Percentiles rank a stretch among this genome's conserved stretches.
These are phyloP conservation scores for Termitomyces bulborhizus DNA, from an alignment of 768 basidiomycete species.

Conservation along the genomic window DNA sequence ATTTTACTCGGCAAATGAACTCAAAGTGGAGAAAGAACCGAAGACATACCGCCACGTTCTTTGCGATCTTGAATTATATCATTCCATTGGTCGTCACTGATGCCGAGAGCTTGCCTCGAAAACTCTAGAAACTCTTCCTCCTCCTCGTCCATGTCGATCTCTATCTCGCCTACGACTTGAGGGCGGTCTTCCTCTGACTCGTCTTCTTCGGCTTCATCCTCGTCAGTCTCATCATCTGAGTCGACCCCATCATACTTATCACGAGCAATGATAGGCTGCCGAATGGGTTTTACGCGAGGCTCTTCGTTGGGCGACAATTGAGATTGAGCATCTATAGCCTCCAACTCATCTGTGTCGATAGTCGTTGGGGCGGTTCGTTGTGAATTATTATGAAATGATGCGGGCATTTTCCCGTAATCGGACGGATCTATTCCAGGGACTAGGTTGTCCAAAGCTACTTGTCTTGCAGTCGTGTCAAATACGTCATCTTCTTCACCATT, in stretches of 20 bases:
- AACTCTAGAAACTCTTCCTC: constrained; percentile 95
- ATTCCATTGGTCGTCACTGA: constrained; percentile 83
- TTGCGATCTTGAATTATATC: constrained; percentile 78
- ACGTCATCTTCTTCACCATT: constrained; percentile 31
- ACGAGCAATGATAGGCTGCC: constrained; percentile 76
- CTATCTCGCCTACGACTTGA: constrained; percentile 76
- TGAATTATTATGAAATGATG: constrained; percentile 63
- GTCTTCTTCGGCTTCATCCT: constrained; percentile 37
- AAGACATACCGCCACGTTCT: constrained; percentile 70
- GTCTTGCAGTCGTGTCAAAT: constrained; percentile 34
- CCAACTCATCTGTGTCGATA: constrained; percentile 35
- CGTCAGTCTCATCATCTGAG: constrained; percentile 84
- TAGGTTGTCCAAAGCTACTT: constrained; percentile 70
- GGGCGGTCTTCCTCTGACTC: constrained; percentile 81
- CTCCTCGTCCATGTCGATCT: constrained; percentile 90
- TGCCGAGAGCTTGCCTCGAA: constrained; percentile 85
- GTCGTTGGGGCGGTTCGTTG: constrained; percentile 53
- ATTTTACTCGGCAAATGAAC: constrained; percentile 3
- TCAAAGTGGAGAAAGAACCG: neutral
- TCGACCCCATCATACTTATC: constrained; percentile 90
- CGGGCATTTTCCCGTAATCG: constrained; percentile 87
- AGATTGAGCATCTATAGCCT: constrained; percentile 6
- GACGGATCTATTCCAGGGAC: constrained; percentile 73
- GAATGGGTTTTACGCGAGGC: constrained; percentile 38
- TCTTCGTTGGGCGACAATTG: constrained; percentile 12